Conservation (phyloP, 2,329 filamentous ascomycete genomes). For the Grosmannia huntii region DNA sequence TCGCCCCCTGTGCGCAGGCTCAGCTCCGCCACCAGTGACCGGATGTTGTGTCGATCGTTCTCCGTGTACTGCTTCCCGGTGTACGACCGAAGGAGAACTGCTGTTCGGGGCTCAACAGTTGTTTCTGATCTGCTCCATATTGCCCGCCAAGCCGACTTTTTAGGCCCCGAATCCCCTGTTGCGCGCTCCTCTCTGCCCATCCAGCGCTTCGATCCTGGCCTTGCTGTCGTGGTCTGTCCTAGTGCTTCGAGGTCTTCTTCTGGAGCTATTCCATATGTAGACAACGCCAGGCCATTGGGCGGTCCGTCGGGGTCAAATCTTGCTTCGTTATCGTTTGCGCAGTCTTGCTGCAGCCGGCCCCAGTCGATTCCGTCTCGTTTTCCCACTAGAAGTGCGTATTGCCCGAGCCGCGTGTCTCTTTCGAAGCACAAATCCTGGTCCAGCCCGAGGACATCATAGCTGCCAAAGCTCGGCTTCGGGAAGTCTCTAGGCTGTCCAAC, state of each 20-base stretch:
- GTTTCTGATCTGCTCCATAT: neutral
- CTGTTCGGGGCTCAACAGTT: conserved; percentile 43
- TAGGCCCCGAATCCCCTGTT: too few species aligned
- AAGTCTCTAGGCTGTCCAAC: conserved; percentile 47
- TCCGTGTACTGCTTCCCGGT: conserved; percentile 63
- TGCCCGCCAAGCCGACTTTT: neutral
- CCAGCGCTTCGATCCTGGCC: neutral
- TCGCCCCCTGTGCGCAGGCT: conserved; percentile 64
- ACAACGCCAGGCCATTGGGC: conserved; percentile 29
- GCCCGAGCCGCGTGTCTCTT: conserved; percentile 54
- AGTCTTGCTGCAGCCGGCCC: conserved; percentile 56
- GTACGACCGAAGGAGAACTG: conserved; percentile 64
- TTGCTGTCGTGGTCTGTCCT: neutral
- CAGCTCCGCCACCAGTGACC: conserved; percentile 67
- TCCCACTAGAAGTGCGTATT: conserved; percentile 44
- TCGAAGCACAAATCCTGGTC: conserved; percentile 55
- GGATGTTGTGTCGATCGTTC: conserved; percentile 67
- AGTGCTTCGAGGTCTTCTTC: neutral
- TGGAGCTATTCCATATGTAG: neutral
- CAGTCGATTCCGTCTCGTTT: conserved; percentile 57
- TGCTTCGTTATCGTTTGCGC: conserved; percentile 50
- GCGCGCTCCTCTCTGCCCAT: neutral
- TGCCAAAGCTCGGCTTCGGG: conserved; percentile 49
- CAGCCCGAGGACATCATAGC: conserved; percentile 45
- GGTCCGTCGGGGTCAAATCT: conserved; percentile 40